These are phyloP conservation scores for Trapa bicornis DNA, from an alignment of 345 rosid genomes.

Conservation along the genomic window DNA sequence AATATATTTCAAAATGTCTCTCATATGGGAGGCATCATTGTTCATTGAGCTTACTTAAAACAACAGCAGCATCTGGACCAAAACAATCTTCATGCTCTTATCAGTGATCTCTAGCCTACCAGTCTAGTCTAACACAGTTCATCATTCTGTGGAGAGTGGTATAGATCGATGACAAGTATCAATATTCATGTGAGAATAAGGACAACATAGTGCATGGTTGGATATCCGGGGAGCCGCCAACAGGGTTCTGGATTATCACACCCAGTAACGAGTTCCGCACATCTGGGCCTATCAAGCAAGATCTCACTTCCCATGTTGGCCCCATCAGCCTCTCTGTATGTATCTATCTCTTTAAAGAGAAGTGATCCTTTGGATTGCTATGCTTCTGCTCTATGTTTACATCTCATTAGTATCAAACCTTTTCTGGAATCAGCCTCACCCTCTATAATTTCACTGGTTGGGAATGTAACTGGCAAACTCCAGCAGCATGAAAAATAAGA, in stretches of 20 bases:
- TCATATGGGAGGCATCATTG: too few species aligned
- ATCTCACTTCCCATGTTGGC: constrained; percentile 77
- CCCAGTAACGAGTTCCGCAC: constrained; percentile 55
- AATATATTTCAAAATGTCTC: background rate
- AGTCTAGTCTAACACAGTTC: background rate
- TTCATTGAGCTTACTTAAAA: too few species aligned
- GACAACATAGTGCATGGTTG: constrained; percentile 41
- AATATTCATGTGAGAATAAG: constrained; percentile 44
- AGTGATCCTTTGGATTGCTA: too few species aligned
- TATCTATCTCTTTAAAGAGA: background rate
- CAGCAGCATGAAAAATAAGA: too few species aligned
- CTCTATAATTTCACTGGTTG: too few species aligned
- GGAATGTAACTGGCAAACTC: too few species aligned
- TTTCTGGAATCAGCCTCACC: too few species aligned
- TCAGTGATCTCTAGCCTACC: background rate
- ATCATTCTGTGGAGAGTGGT: constrained; percentile 1
- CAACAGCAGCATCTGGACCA: background rate
- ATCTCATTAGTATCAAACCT: too few species aligned
- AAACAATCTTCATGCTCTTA: background rate
- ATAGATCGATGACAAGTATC: constrained; percentile 90
- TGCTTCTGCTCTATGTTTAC: too few species aligned
- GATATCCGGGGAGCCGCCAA: constrained; percentile 35
- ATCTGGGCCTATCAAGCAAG: constrained; percentile 76
- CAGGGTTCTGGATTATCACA: constrained; percentile 88
- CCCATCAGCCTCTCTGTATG: constrained; percentile 57